phyloP scores from a whole-genome alignment of 2,329 filamentous ascomycete species.

The Botrytis porri region DNA sequence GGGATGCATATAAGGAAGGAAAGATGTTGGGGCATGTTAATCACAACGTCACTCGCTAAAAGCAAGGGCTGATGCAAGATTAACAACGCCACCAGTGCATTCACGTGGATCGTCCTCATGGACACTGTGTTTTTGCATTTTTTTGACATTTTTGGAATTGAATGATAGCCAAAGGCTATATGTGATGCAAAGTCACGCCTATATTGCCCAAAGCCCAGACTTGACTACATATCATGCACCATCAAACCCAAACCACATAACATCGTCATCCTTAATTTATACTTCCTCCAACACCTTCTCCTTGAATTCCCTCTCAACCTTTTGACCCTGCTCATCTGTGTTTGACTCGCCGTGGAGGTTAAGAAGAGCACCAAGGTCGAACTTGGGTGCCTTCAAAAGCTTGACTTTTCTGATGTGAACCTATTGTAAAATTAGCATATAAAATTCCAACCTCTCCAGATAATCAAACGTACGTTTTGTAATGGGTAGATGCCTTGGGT shows the following conservation, averaged over 20 bases:
- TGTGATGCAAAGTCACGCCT: constrained; percentile 37
- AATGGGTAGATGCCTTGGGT: constrained; percentile 99
- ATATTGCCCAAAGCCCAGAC: constrained; percentile 38
- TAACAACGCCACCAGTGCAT: neutral
- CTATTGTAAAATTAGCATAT: constrained; percentile 51
- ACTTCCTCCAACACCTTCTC: constrained; percentile 92
- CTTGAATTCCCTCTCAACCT: constrained; percentile 99
- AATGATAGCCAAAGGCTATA: constrained; percentile 38
- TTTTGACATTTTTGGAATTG: constrained; percentile 23
- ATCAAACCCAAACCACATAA: constrained; percentile 34
- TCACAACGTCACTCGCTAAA: constrained; percentile 24
- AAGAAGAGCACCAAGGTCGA: constrained; percentile 95
- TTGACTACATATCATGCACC: constrained; percentile 39
- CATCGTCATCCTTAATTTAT: constrained; percentile 53
- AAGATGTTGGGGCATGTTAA: constrained; percentile 1
- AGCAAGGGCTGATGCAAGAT: constrained; percentile 12
- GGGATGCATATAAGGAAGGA: neutral
- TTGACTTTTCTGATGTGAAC: constrained; percentile 99
- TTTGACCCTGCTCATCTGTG: constrained; percentile 94
- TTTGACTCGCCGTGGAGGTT: constrained; percentile 96
- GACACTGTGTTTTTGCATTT: constrained; percentile 27
- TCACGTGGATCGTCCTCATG: constrained; percentile 15
- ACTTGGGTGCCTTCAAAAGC: constrained; percentile 97
- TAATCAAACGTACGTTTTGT: constrained; percentile 74
- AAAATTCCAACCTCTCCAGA: neutral